These are phyloP conservation scores for Sungouiozyma intestinalis DNA, from an alignment of 805 yeast species.

Conservation along the genomic window DNA sequence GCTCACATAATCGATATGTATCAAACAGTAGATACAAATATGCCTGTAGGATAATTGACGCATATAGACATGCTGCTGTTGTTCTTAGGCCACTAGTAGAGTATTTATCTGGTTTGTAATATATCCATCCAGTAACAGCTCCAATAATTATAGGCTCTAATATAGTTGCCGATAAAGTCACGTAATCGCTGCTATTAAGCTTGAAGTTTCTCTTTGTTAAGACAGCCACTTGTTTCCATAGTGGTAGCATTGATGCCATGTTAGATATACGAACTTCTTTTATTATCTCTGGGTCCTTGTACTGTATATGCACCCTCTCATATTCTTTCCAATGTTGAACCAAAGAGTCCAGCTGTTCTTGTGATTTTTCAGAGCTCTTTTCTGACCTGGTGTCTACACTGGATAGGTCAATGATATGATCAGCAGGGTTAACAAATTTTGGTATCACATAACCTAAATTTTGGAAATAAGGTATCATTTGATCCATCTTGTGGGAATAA, in stretches of 20 bases:
- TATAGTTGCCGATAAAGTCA: constrained; percentile 36
- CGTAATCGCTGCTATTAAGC: constrained; percentile 41
- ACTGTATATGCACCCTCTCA: constrained; percentile 4
- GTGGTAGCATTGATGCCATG: constrained; percentile 30
- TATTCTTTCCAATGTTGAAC: constrained; percentile 30
- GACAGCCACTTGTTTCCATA: constrained; percentile 34
- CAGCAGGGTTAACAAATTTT: constrained; percentile 48
- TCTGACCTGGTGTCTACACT: constrained; percentile 42
- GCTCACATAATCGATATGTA: constrained; percentile 43
- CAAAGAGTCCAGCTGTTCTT: constrained; percentile 27
- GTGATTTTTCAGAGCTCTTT: constrained; percentile 29
- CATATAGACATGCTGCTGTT: constrained; percentile 40
- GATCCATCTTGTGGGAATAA: constrained; percentile 37
- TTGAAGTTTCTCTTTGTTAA: constrained; percentile 37
- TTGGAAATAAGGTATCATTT: constrained; percentile 40
- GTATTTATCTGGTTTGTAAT: constrained; percentile 40
- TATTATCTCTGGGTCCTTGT: constrained; percentile 1
- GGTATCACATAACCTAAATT: constrained; percentile 37
- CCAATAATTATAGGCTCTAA: constrained; percentile 45
- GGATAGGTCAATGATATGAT: constrained; percentile 45
- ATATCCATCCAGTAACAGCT: constrained; percentile 66
- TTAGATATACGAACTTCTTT: constrained; percentile 20
- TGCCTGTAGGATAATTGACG: constrained; percentile 42
- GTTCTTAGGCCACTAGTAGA: constrained; percentile 54
- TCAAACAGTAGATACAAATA: constrained; percentile 49